Evolutionary conservation across 352 stramenopile genomes (phyloP).

Genomic region (Blastocystis sp.): DNA sequence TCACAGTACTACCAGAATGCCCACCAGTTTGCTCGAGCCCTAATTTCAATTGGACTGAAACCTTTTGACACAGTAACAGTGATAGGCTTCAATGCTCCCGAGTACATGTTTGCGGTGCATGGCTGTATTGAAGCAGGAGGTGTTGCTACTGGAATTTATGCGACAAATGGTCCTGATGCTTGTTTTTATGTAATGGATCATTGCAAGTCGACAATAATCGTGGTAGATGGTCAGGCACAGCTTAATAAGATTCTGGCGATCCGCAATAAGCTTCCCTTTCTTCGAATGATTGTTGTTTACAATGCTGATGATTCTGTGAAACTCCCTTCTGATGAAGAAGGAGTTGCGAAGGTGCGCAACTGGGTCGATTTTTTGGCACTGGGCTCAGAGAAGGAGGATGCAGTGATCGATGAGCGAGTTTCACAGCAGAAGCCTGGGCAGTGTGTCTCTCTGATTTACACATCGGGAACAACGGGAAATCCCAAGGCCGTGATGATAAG

Average conservation of each 20-base stretch:
- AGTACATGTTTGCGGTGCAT: conserved; percentile 78
- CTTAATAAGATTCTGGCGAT: conserved; percentile 73
- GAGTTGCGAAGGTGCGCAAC: neutral
- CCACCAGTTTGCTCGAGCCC: conserved; percentile 73
- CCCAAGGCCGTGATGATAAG: conserved; percentile 84
- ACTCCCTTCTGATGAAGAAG: neutral
- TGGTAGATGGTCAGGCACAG: conserved; percentile 75
- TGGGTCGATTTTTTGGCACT: conserved; percentile 20
- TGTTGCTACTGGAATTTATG: conserved; percentile 80
- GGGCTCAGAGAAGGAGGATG: conserved; percentile 70
- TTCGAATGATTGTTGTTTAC: conserved; percentile 51
- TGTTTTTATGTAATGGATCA: conserved; percentile 80
- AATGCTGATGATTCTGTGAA: neutral
- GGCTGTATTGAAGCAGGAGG: conserved; percentile 78
- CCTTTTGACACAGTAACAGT: conserved; percentile 78
- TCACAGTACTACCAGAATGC: conserved; percentile 71
- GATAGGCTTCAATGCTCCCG: conserved; percentile 81
- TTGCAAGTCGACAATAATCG: conserved; percentile 74
- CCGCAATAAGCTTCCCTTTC: conserved; percentile 65
- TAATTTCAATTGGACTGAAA: conserved; percentile 73
- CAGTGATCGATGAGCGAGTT: conserved; percentile 72
- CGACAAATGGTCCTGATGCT: conserved; percentile 76
- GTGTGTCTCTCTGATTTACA: conserved; percentile 83
- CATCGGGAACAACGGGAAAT: conserved; percentile 80
- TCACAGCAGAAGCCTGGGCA: conserved; percentile 75